Evolutionary conservation across 129 eudicot genomes (phyloP).

Genomic region (Artemisia annua): DNA sequence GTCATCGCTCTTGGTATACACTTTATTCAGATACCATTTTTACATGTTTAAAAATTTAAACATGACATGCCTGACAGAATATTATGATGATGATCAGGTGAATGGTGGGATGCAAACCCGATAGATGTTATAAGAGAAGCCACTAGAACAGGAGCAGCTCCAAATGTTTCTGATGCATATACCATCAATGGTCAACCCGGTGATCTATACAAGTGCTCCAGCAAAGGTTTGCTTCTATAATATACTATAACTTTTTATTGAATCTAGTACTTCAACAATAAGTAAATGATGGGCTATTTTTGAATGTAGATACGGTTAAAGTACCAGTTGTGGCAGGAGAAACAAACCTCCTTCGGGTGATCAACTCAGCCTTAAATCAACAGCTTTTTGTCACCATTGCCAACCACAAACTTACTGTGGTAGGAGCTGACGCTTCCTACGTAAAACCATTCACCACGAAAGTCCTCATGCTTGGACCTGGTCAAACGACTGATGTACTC

Average conservation of each 20-base stretch:
- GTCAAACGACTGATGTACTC: constrained; percentile 96
- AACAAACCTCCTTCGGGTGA: constrained; percentile 71
- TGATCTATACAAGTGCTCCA: constrained; percentile 81
- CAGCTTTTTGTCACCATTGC: constrained; percentile 84
- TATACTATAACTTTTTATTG: too few relatives aligned
- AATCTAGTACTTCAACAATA: too few relatives aligned
- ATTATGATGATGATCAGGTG: constrained; percentile 53
- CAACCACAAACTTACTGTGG: constrained; percentile 79
- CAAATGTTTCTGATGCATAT: constrained; percentile 87
- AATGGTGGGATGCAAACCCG: constrained; percentile 96
- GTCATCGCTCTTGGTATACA: constrained; percentile 68
- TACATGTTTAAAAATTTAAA: not conserved
- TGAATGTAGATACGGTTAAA: constrained; percentile 58
- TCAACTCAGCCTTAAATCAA: constrained; percentile 85
- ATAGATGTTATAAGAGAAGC: constrained; percentile 73
- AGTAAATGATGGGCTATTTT: not conserved
- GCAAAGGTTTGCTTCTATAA: constrained; percentile 55
- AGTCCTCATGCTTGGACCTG: constrained; percentile 96
- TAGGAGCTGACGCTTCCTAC: constrained; percentile 94
- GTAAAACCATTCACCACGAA: constrained; percentile 89
- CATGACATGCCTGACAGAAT: constrained; percentile 1
- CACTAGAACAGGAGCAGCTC: constrained; percentile 85
- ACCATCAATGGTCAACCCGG: constrained; percentile 98
- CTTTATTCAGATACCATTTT: not conserved
- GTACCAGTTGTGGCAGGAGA: constrained; percentile 74